Percentiles rank a stretch among this genome's conserved stretches.
Conservation (phyloP, 495 filamentous ascomycete genomes). For the Neurospora discreta region DNA sequence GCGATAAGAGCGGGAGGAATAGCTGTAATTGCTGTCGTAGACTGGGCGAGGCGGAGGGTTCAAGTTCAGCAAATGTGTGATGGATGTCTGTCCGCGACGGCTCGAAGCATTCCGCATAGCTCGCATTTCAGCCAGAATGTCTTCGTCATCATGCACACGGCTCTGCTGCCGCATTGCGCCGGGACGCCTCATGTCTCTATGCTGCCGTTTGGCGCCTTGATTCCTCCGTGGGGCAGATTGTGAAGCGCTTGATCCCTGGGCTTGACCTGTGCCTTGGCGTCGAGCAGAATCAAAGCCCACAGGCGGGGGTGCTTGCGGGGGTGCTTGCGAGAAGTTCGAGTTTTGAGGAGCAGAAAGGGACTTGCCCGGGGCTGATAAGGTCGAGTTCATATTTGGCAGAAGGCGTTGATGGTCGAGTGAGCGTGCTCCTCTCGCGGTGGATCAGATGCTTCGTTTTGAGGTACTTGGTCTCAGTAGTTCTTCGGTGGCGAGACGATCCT, state of each 20-base stretch:
- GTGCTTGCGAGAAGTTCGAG: constrained; percentile 13
- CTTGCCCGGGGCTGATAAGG: constrained; percentile 31
- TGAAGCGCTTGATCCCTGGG: constrained; percentile 42
- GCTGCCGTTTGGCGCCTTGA: constrained; percentile 64
- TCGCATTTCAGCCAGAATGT: constrained; percentile 72
- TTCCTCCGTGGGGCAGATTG: constrained; percentile 53
- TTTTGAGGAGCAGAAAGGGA: constrained; percentile 26
- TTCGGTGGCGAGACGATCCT: background rate
- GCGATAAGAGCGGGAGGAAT: constrained; percentile 38
- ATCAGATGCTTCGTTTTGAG: background rate
- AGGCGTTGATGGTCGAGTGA: constrained; percentile 7
- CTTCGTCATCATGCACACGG: constrained; percentile 45
- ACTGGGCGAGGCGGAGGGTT: constrained; percentile 67
- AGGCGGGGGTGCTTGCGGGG: constrained; percentile 16
- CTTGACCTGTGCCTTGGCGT: constrained; percentile 48
- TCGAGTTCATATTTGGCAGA: constrained; percentile 33
- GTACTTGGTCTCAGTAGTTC: background rate
- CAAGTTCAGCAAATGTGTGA: constrained; percentile 94
- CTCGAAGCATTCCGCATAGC: constrained; percentile 75
- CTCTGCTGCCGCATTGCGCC: constrained; percentile 11
- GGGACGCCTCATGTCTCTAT: constrained; percentile 46
- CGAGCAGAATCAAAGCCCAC: constrained; percentile 46
- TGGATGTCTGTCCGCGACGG: constrained; percentile 87
- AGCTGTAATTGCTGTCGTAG: constrained; percentile 38
- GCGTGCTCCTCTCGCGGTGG: constrained; percentile 1